Base-by-base conservation (phyloP, 164 flowering plant genomes). In the Cinnamomum micranthum region DNA sequence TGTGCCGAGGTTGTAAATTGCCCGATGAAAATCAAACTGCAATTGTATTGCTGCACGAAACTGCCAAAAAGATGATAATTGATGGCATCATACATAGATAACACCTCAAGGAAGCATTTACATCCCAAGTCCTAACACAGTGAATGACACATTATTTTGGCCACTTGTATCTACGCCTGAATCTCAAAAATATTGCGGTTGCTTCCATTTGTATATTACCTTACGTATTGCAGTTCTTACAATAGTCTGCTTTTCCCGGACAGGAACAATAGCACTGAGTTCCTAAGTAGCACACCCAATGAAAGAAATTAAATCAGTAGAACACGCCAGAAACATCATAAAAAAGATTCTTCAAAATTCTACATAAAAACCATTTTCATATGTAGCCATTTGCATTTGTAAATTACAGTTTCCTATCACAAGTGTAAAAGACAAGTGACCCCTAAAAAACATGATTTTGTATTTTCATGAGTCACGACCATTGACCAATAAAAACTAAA, bases 1-100 rank as follows among this genome's bases (percentile, higher is more conserved):
- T 73, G 99, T 96, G 74, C 99, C 99, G 73, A 96, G 97, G 82
- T 96, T 96, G 92, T 96, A 96, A 35, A 96, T 96, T 80, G 99
- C 98, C 78, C 99, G 84, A 82, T 94, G 97, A 79, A 96, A 96
- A 81, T 96, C 99, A 88, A 90, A 96, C 69, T 96, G 99, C 84
- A 96, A 85, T 70, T 82, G 89, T 69, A 96, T 94, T 79, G 98
- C 94, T 75, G 97, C 91, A 77, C 98, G 93, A 73, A 96, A 96
- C 98, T 95, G 92, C 82, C 74, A 79, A 52, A 71, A 73, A 19
- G 75, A 73, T 59, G 77, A 23, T 80, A 65, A 60, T 22, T 51
- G 70, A 70, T 72, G 70, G 58, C 9, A 76, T 66, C 66, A 70
- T 64, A 35, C 47, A 41, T 20, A 11, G 24, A n/a, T 58, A 31